Evolutionary conservation across 1,284 basidiomycete species (phyloP).

Genomic region (Papiliotrema fonsecae): DNA sequence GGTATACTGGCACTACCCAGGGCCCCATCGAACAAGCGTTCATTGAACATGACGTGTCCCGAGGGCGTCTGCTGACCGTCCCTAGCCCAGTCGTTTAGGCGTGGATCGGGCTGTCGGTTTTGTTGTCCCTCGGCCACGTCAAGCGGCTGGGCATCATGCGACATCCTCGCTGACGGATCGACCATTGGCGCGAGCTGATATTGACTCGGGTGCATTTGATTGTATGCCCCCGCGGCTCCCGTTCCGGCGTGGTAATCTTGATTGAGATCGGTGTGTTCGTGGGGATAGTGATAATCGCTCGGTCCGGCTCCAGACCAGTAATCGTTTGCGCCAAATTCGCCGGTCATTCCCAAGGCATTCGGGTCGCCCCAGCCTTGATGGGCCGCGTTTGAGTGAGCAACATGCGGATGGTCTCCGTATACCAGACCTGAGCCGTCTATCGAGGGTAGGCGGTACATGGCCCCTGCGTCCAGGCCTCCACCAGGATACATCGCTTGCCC

Average conservation of each 20-base stretch:
- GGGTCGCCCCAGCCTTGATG: neutral
- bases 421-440: slow-evolving; percentile 14
- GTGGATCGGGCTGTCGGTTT: slow-evolving; percentile 4
- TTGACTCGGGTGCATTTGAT: no score
- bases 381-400: no score
- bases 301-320: slow-evolving; percentile 2
- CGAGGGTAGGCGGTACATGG: slow-evolving; percentile 31
- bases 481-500: neutral
- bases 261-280: neutral
- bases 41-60: slow-evolving; percentile 35
- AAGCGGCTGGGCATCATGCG: neutral
- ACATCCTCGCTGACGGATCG: neutral
- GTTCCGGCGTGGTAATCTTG: no score
- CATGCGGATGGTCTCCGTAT: no score
- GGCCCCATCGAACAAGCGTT: slow-evolving; percentile 34
- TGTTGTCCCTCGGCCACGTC: slow-evolving; percentile 2
- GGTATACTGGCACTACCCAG: slow-evolving; percentile 19
- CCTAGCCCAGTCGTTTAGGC: slow-evolving; percentile 12
- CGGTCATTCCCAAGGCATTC: slow-evolving; percentile 4
- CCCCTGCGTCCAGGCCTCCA: slow-evolving; percentile 4
- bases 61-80: slow-evolving; percentile 31
- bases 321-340: neutral
- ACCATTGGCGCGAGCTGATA: neutral
- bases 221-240: no score
- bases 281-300: neutral